Evolutionary conservation across 257 asterid genomes (phyloP).

Genomic region (Solanum etuberosum): DNA sequence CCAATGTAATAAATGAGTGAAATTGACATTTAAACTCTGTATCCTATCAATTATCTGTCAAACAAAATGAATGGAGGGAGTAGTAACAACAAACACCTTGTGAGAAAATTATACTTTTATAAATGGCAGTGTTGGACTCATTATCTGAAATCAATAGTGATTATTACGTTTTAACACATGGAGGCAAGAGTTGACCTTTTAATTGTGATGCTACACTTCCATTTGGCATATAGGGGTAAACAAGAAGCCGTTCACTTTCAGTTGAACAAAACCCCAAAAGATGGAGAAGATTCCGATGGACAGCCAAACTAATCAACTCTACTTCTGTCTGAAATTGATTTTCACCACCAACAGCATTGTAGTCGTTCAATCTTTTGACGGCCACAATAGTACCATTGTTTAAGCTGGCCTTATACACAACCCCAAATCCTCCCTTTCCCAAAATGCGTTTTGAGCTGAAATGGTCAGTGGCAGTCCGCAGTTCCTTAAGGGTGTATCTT

Average conservation of each 20-base stretch:
- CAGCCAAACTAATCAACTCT: slow-evolving; percentile 82
- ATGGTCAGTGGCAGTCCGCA: slow-evolving; percentile 72
- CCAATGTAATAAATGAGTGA: no score
- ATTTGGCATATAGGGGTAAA: slow-evolving; percentile 80
- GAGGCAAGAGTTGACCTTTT: slow-evolving; percentile 39
- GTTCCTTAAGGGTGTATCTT: slow-evolving; percentile 79
- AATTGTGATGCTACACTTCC: slow-evolving; percentile 85
- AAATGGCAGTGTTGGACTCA: neutral
- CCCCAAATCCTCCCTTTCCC: slow-evolving; percentile 90
- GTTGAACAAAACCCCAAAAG: slow-evolving; percentile 91
- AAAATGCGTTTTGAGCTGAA: slow-evolving; percentile 70
- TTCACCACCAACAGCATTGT: slow-evolving; percentile 77
- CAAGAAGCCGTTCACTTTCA: slow-evolving; percentile 75
- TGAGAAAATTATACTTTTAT: neutral
- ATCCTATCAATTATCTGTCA: neutral
- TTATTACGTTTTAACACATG: neutral
- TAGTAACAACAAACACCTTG: neutral
- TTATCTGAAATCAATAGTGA: neutral
- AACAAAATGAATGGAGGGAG: neutral
- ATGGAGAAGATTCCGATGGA: slow-evolving; percentile 80
- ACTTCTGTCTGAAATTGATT: slow-evolving; percentile 95
- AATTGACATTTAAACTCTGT: no score
- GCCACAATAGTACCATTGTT: slow-evolving; percentile 81
- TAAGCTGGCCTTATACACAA: slow-evolving; percentile 73
- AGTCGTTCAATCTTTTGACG: slow-evolving; percentile 82